Evolutionary conservation across 2,329 filamentous ascomycete species (phyloP), one percentile per base, ranked within the genome.

Genomic region (Amylocarpus encephaloides): DNA sequence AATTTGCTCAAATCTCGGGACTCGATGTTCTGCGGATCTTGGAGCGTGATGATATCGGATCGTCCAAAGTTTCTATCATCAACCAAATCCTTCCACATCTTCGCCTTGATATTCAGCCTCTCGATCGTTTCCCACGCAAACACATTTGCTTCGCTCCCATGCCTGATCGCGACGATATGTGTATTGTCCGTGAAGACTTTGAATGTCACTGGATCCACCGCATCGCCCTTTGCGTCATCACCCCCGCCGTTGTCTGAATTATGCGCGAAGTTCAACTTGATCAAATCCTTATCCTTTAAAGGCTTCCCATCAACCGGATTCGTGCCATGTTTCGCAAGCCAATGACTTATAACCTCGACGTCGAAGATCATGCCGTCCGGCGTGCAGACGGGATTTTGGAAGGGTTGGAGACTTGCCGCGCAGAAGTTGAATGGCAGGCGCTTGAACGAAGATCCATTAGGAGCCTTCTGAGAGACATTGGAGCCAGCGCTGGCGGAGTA

Each of bases 151-250:
- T 91, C 92, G 49, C 77, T 86, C 48, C 80, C 82, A 68, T 86
- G 82, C 50, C 82, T 78, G 56, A 98, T 76, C 13, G 91, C 92
- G 41, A 97, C 88, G 51, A 98, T 88, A 68, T 97, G 93, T 3
- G 93, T 97, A 69, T 97, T 97, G 67, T 98, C 90, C 42, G 93
- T 98, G 64, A 98, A 89, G 38, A 95, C 87, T 69, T 98, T 98
- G 76, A 88, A 97, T 0, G 91, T 96, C 42, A 98, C 92, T 0
- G 93, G 94, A 63, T 98, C 93, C 56, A 97, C 88, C 63, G 93
- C 87, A 62, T 97, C 93, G 47, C 82, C 86, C 53, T 77, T 75
- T 13, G 73, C 77, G 55, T 81, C 77, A 22, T 74, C 77, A 54
- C 77, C 76, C 16, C 73, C 76, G 19, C 54, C 56, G 36, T 70